Evolutionary conservation across 2,329 filamentous ascomycete species (phyloP).

Genomic region (Neonectria sp.): DNA sequence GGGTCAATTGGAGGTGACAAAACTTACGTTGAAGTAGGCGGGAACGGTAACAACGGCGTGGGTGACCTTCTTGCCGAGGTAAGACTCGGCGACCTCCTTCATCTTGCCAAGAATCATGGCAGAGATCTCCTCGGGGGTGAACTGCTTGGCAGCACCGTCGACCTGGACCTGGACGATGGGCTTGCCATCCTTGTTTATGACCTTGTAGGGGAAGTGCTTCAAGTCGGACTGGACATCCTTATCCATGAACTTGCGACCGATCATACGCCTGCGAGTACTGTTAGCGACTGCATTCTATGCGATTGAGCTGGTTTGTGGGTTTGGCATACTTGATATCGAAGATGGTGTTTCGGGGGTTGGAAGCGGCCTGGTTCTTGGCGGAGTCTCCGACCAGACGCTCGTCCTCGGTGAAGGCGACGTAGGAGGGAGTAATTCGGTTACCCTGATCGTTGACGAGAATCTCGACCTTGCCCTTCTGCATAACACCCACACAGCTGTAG

Average conservation of each 20-base stretch:
- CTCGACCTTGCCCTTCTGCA: constrained; percentile 95
- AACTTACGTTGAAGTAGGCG: constrained; percentile 88
- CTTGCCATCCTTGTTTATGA: constrained; percentile 91
- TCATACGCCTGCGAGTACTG: constrained; percentile 74
- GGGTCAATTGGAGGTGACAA: neutral
- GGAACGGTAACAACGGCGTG: constrained; percentile 95
- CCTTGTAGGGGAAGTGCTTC: constrained; percentile 99
- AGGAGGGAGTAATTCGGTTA: constrained; percentile 96
- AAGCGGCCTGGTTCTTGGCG: constrained; percentile 93
- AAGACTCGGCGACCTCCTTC: constrained; percentile 86
- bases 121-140: constrained; percentile 86
- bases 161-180: constrained; percentile 85
- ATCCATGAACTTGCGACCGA: constrained; percentile 86
- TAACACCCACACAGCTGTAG: constrained; percentile 92
- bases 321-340: constrained; percentile 88
- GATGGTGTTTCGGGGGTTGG: constrained; percentile 83
- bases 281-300: constrained; percentile 35
- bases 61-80: constrained; percentile 86
- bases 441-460: constrained; percentile 97
- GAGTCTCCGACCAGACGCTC: constrained; percentile 98
- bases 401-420: constrained; percentile 96
- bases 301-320: neutral
- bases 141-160: constrained; percentile 75
- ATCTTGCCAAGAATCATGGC: constrained; percentile 89
- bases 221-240: constrained; percentile 92